Evolutionary conservation across 345 rosid species (phyloP).

Genomic region (Gossypioides kirkii): DNA sequence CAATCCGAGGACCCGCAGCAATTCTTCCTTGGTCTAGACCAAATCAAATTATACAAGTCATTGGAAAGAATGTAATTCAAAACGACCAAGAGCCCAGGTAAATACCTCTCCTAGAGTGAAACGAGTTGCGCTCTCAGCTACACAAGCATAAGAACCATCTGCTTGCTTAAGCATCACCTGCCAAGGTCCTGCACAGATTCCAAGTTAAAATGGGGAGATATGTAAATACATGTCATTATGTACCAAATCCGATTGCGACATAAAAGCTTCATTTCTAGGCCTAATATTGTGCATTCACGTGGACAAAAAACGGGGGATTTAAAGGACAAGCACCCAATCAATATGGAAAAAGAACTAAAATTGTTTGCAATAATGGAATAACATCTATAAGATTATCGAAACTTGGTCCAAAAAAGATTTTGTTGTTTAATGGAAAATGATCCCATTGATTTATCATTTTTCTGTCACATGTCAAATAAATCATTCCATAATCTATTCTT

Average conservation of each 20-base stretch:
- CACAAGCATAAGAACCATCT: conserved; percentile 80
- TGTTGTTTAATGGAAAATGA: background rate
- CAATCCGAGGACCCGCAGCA: conserved; percentile 76
- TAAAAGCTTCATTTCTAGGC: background rate
- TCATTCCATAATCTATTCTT: background rate
- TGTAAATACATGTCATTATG: background rate
- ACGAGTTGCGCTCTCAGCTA: conserved; percentile 80
- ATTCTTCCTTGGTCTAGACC: conserved; percentile 85
- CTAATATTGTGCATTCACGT: too few relatives aligned
- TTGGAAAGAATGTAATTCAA: conserved; percentile 5
- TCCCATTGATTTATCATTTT: background rate
- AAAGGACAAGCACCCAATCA: background rate
- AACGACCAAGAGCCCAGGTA: background rate
- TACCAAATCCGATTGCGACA: background rate
- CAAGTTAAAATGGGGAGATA: background rate
- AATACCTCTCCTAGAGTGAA: conserved; percentile 87
- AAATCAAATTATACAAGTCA: conserved; percentile 17
- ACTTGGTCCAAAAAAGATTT: too few relatives aligned
- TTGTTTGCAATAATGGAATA: background rate
- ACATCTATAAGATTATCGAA: background rate
- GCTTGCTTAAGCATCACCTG: conserved; percentile 97
- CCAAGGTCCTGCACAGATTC: conserved; percentile 78
- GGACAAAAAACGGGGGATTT: background rate
- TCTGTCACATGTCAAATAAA: background rate
- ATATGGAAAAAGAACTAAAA: background rate